phyloP scores from a whole-genome alignment of 495 filamentous ascomycete genomes.

The Neurospora hispaniola region DNA sequence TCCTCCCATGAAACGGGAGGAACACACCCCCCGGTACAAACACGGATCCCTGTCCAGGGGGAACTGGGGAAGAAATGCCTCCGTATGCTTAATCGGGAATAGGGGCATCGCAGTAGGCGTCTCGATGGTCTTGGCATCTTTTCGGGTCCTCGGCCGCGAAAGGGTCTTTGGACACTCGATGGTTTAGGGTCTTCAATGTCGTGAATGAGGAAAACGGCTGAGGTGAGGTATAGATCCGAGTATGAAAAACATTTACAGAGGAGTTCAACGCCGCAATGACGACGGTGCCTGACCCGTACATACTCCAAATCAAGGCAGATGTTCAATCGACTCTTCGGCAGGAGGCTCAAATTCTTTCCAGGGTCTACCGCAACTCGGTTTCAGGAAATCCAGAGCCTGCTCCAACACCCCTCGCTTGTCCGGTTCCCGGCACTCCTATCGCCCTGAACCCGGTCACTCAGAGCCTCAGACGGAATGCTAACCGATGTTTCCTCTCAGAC shows the following conservation, averaged over 20 bases:
- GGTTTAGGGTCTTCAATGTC: not conserved
- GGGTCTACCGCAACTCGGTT: not conserved
- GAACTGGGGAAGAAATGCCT: not conserved
- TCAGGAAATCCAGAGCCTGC: not conserved
- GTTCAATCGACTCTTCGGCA: not conserved
- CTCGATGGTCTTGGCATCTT: not conserved
- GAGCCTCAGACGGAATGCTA: not conserved
- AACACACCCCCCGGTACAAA: not conserved
- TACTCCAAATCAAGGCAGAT: not conserved
- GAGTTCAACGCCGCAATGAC: not conserved
- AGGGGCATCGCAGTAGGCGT: not conserved
- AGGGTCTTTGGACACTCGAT: not conserved
- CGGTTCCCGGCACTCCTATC: not conserved
- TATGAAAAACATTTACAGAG: not conserved
- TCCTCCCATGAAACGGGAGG: not conserved
- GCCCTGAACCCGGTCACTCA: not conserved
- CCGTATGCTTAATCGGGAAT: not conserved
- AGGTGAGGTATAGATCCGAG: not conserved
- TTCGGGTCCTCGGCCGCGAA: not conserved
- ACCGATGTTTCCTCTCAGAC: not conserved
- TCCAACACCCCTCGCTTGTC: not conserved
- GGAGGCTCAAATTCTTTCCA: not conserved
- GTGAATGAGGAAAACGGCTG: not conserved
- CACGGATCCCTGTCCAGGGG: not conserved
- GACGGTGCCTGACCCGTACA: not conserved